These are phyloP conservation scores for Talaromyces atroroseus DNA, from an alignment of 2,329 filamentous ascomycete genomes.

Conservation along the genomic window DNA sequence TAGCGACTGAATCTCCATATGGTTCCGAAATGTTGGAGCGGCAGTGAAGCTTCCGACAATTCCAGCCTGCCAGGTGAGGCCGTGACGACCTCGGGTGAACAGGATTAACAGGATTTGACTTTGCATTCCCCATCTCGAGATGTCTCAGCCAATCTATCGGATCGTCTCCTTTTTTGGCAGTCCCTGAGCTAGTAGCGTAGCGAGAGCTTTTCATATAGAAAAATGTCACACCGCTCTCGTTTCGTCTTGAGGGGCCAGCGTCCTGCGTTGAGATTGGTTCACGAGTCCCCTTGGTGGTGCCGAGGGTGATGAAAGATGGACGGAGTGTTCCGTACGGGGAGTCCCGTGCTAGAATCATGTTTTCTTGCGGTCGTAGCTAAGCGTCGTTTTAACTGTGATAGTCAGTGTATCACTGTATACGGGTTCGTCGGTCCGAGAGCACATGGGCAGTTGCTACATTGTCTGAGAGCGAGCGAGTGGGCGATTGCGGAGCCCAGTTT, in stretches of 20 bases:
- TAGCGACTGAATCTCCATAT: constrained; percentile 1
- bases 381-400: neutral
- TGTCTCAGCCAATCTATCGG: constrained; percentile 5
- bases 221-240: neutral
- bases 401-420: neutral
- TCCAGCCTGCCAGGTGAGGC: neutral
- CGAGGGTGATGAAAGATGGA: neutral
- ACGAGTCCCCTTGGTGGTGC: too few relatives aligned
- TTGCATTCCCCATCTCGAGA: neutral
- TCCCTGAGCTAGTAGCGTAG: neutral
- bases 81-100: neutral
- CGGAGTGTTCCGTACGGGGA: neutral
- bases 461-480: too few relatives aligned
- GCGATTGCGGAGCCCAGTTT: neutral
- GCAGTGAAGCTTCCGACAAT: constrained; percentile 1
- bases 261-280: constrained; percentile 1
- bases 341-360: neutral
- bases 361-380: neutral
- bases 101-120: neutral
- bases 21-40: constrained; percentile 1
- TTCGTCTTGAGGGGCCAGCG: neutral
- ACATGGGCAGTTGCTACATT: too few relatives aligned
- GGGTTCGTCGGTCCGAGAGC: neutral
- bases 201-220: neutral
- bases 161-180: neutral